Evolutionary conservation across 23 red algal genomes (phyloP).

Genomic region (Chondrus crispus): DNA sequence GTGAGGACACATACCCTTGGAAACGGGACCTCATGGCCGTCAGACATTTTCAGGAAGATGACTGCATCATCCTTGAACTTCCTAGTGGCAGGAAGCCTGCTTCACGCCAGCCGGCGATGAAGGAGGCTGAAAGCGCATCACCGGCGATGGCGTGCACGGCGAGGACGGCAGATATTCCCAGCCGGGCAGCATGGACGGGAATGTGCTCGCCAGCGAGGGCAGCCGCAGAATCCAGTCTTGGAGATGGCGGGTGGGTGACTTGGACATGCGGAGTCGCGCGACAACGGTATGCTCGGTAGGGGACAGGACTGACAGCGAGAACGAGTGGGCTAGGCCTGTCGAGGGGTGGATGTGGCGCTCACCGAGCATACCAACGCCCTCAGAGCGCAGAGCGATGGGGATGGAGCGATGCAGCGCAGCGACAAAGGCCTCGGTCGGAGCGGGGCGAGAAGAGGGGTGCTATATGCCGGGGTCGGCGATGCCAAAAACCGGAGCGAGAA

Average conservation of each 20-base stretch:
- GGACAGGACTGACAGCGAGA: slow-evolving; percentile 15
- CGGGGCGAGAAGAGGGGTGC: slow-evolving; percentile 6
- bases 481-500: slow-evolving; percentile 36
- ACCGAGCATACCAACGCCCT: slow-evolving; percentile 9
- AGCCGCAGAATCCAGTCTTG: slow-evolving; percentile 16
- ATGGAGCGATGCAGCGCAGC: slow-evolving; percentile 49
- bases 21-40: slow-evolving; percentile 43
- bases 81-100: slow-evolving; percentile 29
- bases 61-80: background rate
- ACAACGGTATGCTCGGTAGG: slow-evolving; percentile 10
- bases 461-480: background rate
- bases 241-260: slow-evolving; percentile 8
- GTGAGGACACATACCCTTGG: slow-evolving; percentile 40
- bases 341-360: slow-evolving; percentile 24
- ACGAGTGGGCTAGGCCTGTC: slow-evolving; percentile 7
- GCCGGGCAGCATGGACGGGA: slow-evolving; percentile 31
- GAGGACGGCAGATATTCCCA: slow-evolving; percentile 4
- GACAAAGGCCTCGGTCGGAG: slow-evolving; percentile 21
- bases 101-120: slow-evolving; percentile 48
- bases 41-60: slow-evolving; percentile 43
- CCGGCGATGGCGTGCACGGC: slow-evolving; percentile 19
- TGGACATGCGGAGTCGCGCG: background rate
- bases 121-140: slow-evolving; percentile 48
- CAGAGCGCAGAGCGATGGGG: slow-evolving; percentile 20
- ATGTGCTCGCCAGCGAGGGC: slow-evolving; percentile 13